A percentile compares a stretch with the other conserved stretches of the same genome.
phyloP scores from a whole-genome alignment of 495 filamentous ascomycete genomes.

The Hypoxylon cercidicola region DNA sequence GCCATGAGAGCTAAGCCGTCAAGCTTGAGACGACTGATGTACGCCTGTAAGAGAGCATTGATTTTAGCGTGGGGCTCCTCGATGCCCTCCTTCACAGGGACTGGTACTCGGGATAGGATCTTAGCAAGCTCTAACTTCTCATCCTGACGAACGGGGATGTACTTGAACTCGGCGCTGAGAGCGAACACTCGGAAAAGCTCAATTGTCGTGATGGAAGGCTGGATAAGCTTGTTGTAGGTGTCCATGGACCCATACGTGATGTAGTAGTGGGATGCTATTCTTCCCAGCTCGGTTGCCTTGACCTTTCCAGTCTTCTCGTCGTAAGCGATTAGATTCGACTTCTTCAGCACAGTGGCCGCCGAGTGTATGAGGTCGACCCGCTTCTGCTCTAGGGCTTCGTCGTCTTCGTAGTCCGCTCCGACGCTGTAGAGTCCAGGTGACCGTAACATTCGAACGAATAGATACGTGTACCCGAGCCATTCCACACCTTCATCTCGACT shows the following conservation, averaged over 20 bases:
- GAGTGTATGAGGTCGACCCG: constrained; percentile 96
- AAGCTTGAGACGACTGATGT: constrained; percentile 93
- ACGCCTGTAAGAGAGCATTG: constrained; percentile 97
- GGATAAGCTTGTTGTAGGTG: constrained; percentile 94
- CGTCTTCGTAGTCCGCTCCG: constrained; percentile 92
- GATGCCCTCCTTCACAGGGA: constrained; percentile 97
- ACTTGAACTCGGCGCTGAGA: constrained; percentile 98
- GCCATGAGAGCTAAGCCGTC: constrained; percentile 97
- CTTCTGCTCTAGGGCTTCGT: constrained; percentile 92
- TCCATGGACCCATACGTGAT: constrained; percentile 96
- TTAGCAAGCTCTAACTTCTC: constrained; percentile 97
- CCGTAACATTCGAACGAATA: constrained; percentile 97
- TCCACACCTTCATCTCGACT: constrained; percentile 95
- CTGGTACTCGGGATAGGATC: constrained; percentile 85
- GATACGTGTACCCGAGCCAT: constrained; percentile 98
- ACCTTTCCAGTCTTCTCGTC: constrained; percentile 92
- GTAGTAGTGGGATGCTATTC: constrained; percentile 98
- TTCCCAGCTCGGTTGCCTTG: constrained; percentile 91
- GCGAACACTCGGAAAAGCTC: constrained; percentile 98
- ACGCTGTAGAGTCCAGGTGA: constrained; percentile 97
- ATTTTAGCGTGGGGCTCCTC: constrained; percentile 98
- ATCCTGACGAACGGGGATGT: constrained; percentile 96
- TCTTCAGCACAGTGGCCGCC: constrained; percentile 87
- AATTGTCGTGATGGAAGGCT: constrained; percentile 88
- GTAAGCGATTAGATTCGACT: constrained; percentile 89